Evolutionary conservation across 2,329 filamentous ascomycete species (phyloP), one percentile per base, ranked within the genome.

Genomic region (Colletotrichum costaricense): DNA sequence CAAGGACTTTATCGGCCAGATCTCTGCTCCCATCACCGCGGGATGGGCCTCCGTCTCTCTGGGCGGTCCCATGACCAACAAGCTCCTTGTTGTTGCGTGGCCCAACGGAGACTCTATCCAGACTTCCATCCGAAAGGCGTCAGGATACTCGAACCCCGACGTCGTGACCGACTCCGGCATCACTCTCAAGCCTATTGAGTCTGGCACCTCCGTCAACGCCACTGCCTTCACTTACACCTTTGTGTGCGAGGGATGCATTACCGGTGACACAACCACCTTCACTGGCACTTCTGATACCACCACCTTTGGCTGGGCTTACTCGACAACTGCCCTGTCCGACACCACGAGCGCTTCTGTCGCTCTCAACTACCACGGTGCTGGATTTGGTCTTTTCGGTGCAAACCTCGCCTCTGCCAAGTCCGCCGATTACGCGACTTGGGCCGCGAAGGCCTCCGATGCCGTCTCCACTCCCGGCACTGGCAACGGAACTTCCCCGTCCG

Each of bases 211-310:
- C 69, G 77, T 85, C 71, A 88, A 88, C 79, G 79, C 77, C 64
- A 88, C 86, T 2, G 83, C 87, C 77, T 84, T 84, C 78, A 83
- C 82, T 7, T 86, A 84, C 75, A 88, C 86, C 11, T 88, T 88
- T 79, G 79, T 88, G 55, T 88, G 86, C 79, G 77, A 78, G 63
- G 79, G 80, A 58, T 86, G 84, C 75, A 77, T 83, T 64, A 79
- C 77, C 11, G 75, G 75, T 5, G 80, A 81, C 67, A 75, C 78
- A 1, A 76, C 76, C 35, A 76, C 78, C 56, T 78, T 80, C 46
- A 63, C 63, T 4, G 59, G 67, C 35, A 73, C 67, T 2, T 46
- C 71, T 16, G 71, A 69, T 30, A 64, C 63, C n/a, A 56, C 66
- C 5, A 71, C 67, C 35, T 71, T 75, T 42, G 73, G 73, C 42